Base-by-base conservation (phyloP, 306 rosid genomes). In the Arachis hypogaea region DNA sequence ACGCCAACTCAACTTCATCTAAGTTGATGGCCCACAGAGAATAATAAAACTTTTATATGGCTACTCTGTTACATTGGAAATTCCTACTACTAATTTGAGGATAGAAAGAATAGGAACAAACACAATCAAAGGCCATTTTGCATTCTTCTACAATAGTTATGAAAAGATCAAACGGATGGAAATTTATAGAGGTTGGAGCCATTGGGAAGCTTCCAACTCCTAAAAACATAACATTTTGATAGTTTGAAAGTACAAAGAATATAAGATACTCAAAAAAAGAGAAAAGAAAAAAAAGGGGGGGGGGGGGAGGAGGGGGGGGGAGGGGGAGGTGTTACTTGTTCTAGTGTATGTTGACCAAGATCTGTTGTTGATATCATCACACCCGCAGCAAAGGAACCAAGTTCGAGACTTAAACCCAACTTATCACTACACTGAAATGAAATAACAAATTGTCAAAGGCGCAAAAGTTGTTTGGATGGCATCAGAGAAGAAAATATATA, bases 321-420 rank as follows among this genome's bases (percentile, higher is more conserved):
- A 3, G 2, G 38, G 38, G 38, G 38, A 33, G 65, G 59, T 33
- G 63, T 71, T 87, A 90, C 99, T 78, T 94, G 97, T 76, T 94
- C 97, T 73, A 94, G 92, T 7, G 99, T 92, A 80, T 94, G 99
- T 76, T 94, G 99, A 77, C 92, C 99, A 75, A 94, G 99, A 90
- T 88, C 97, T 66, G 99, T 95, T 5, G 99, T 95, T 74, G 98
- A 88, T 80, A 95, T 92, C 98, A 95, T 95, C 82, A 95, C 98
- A 46, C 99, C 98, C 2, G 97, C 98, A n/a, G 99, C 98, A 70
- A 92, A 95, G 66, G 99, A 95, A 79, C 99, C 99, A 54, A 95
- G 80, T 79, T 95, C 98, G 72, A 95, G 90, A 74, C 99, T 95
- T 78, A 95, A 82, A 72, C 99, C 96, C 81, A 95, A 88, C 88